Conservation (phyloP, 1,284 basidiomycete genomes). For the Termitomyces sp. region DNA sequence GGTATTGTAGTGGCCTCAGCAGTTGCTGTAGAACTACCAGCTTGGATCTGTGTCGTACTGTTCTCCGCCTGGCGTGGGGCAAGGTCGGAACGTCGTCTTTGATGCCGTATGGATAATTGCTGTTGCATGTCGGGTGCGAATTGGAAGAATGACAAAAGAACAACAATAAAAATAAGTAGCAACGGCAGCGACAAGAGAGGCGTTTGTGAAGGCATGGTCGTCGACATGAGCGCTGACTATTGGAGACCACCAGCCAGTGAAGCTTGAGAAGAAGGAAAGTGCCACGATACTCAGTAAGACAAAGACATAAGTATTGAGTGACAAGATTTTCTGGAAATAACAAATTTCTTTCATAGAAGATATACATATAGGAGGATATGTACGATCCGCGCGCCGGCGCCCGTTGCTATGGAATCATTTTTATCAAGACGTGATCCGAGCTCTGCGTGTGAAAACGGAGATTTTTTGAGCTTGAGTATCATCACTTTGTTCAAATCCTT, state of each 20-base stretch:
- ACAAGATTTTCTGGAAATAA: neutral
- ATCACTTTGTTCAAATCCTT: too few relatives aligned
- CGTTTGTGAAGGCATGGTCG: neutral
- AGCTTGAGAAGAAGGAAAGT: neutral
- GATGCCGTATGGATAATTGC: neutral
- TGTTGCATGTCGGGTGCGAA: constrained; percentile 1
- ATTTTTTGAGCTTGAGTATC: too few relatives aligned
- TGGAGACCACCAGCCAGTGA: constrained; percentile 5
- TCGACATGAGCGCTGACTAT: neutral
- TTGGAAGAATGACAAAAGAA: neutral
- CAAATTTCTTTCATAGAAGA: too few relatives aligned
- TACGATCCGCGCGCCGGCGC: too few relatives aligned
- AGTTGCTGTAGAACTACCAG: neutral
- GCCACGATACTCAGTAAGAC: neutral
- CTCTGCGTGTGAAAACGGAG: too few relatives aligned
- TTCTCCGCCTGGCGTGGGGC: constrained; percentile 3
- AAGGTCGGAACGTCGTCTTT: constrained; percentile 6
- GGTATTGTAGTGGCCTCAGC: neutral
- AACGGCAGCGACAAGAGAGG: neutral
- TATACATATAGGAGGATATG: too few relatives aligned
- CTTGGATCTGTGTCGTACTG: neutral
- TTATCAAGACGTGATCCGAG: too few relatives aligned
- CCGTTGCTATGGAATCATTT: too few relatives aligned
- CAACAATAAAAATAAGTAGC: neutral
- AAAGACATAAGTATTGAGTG: constrained; percentile 3